Base-by-base conservation (phyloP, 2,329 filamentous ascomycete species). In the Coniochaeta sp. region DNA sequence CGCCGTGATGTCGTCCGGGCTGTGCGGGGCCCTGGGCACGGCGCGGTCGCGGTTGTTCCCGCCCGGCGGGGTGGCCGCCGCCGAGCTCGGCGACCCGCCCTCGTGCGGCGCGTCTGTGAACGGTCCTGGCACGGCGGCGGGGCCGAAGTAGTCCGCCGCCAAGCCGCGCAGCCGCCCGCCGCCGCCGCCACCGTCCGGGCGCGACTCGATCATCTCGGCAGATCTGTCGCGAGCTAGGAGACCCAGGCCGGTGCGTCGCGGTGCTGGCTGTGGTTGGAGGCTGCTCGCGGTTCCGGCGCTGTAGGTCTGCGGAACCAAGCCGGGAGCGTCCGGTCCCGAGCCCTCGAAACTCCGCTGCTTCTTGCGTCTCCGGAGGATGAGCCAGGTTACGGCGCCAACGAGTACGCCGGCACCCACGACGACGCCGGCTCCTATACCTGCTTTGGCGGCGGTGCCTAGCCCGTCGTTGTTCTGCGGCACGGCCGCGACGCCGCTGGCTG, bases 361-460 rank as follows among this genome's bases (percentile, higher is more conserved):
- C 9, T 55, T 73, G 8, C 74, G 67, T 26, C 73, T 74, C 33
- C 72, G 68, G 31, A 83, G 60, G 9, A 77, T 82, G 61, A 81
- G 72, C 78, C 79, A 86, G 0, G 76, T 73, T 17, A 77, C 62
- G 3, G 66, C 67, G 3, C 74, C 80, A 40, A 82, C 70, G 16
- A 82, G 44, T 6, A 76, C 52, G 3, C 74, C 72, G 1, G 72
- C 75, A 31, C 72, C 79, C 0, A 81, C 68, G 1, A 79, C 75
- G 3, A 81, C 76, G 19, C 81, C 84, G 0, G 81, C 74, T 6
- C 79, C 82, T n/a, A 87, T 80, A 2, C 84, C 84, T 0, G 80
- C 82, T 65, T 80, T 83, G 2, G 81, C 82, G 0, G 79, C 81
- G 1, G 74, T 68, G 1, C 79, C 79, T 6, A 84, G 67, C 2